Evolutionary conservation across 2,329 filamentous ascomycete genomes (phyloP), one percentile per base, ranked within the genome.

Genomic region (Blastomyces percursus): DNA sequence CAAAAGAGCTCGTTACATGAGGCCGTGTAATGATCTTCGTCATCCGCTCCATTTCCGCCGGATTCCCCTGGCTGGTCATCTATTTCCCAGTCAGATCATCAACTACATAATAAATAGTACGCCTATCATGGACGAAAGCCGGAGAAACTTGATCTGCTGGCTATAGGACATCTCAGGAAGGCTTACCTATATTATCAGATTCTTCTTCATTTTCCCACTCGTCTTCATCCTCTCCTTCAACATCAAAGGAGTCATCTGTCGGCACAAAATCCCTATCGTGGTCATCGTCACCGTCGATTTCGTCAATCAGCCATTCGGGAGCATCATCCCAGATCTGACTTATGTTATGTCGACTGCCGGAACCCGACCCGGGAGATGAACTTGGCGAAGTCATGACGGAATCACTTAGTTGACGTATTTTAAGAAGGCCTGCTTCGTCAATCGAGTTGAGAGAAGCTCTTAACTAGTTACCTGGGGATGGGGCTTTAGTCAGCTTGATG

Each of bases 231-330:
- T 73, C 69, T 6, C 74, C 72, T 5, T 74, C 70, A 46, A 74
- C 71, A 32, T 74, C 71, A 58, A 70, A 69, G 59, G 67, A 69
- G 9, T 78, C 75, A 64, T 62, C 70, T 55, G 77, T 73, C 35
- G 76, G 74, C 68, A 80, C 74, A 71, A 77, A 80, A 65, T 81
- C 79, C 76, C 81, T 80, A 71, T 81, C 79, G 16, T 35, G 7
- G 32, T 8, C 32, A 40, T 46, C 9, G 40, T 9, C 32, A 35
- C 32, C 2, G 32, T 35, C 32, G 32, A 35, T 8, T 35, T 3
- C 32, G 32, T 60, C 59, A 14, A 12, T n/a, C 6, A 40, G n/a
- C 48, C 48, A 40, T 27, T 60, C 30, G 35, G 44, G 46, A 19
- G 54, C 54, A 27, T 57, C 54, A 4, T 57, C 35, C 32, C 19